Evolutionary conservation across 129 eudicot genomes (phyloP).

Genomic region (Escallonia rubra): DNA sequence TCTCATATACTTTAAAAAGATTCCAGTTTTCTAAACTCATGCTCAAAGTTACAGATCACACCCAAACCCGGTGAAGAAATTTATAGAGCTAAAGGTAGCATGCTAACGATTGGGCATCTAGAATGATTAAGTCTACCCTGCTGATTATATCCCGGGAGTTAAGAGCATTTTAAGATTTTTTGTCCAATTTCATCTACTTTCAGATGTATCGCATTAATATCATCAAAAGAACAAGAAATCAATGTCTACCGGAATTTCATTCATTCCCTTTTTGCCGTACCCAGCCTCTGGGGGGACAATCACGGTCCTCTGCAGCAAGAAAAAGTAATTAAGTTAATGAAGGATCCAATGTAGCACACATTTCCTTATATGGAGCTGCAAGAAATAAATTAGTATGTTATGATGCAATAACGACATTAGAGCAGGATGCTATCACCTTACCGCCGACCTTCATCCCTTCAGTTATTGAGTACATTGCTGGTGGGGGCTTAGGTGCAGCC

Average conservation of each 20-base stretch:
- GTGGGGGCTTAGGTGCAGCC: slow-evolving; percentile 99
- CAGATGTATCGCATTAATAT: too few relatives aligned
- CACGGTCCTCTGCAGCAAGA: slow-evolving; percentile 63
- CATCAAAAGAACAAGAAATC: neutral
- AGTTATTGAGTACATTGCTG: slow-evolving; percentile 67
- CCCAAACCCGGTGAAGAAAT: too few relatives aligned
- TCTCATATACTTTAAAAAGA: too few relatives aligned
- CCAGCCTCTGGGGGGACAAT: slow-evolving; percentile 94
- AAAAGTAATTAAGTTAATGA: neutral
- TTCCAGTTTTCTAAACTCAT: too few relatives aligned
- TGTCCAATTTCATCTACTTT: too few relatives aligned
- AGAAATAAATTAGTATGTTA: neutral
- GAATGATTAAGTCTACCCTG: too few relatives aligned
- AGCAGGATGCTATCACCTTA: slow-evolving; percentile 43
- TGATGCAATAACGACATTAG: neutral
- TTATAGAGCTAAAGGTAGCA: too few relatives aligned
- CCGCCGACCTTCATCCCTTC: slow-evolving; percentile 99
- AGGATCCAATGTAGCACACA: too few relatives aligned
- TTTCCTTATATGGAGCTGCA: neutral
- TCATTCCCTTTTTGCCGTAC: slow-evolving; percentile 74
- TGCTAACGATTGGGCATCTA: too few relatives aligned
- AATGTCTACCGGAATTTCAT: slow-evolving; percentile 82
- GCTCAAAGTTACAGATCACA: too few relatives aligned
- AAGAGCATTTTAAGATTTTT: too few relatives aligned
- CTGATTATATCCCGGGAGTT: too few relatives aligned